Evolutionary conservation across 2,329 filamentous ascomycete genomes (phyloP), one percentile per base, ranked within the genome.

Genomic region (Dryadomyces quercivorus): DNA sequence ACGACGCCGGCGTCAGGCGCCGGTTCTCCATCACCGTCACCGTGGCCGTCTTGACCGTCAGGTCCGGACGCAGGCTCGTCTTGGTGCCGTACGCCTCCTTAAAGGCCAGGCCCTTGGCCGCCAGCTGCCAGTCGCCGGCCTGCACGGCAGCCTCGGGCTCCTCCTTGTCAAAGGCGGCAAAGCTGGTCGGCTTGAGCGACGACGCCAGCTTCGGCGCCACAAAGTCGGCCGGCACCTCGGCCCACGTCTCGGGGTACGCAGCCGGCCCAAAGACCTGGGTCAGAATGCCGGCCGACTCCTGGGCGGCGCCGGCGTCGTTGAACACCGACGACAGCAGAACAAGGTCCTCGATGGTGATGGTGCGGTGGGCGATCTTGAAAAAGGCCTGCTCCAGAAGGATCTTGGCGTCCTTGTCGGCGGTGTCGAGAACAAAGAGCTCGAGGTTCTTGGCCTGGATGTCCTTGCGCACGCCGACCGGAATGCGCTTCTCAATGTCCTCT

Each of bases 1-100:
- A 98, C 36, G 84, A 86, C 22, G 71, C 64, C 3, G 93, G 93
- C 0, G 93, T 98, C 54, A 98, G 80, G 59, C 93, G 84, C 58
- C 93, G 88, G 73, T 95, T 96, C 75, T 97, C 93, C 75, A 94
- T 89, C 69, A 98, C 91, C 54, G 83, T 85, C 53, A 96, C 86
- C 45, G 89, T 88, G 63, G 80, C 84, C 2, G 92, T 97, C 79
- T 92, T 90, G 65, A 88, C 82, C 10, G 85, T 73, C 54, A 95
- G 75, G 64, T 98, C 93, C 12, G 93, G 93, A 53, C 93, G 87
- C 44, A 98, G 81, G 53, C 74, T 73, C 59, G 75, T 75, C 64
- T 81, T 74, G 22, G 89, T 91, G 59, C 80, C 84, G 65, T 90
- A 97, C 1, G 89, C 92, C 71, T 98, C 93, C 75, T 94, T 95